Evolutionary conservation across 2,329 filamentous ascomycete genomes (phyloP).

Genomic region (Phaeosphaeriaceae sp.): DNA sequence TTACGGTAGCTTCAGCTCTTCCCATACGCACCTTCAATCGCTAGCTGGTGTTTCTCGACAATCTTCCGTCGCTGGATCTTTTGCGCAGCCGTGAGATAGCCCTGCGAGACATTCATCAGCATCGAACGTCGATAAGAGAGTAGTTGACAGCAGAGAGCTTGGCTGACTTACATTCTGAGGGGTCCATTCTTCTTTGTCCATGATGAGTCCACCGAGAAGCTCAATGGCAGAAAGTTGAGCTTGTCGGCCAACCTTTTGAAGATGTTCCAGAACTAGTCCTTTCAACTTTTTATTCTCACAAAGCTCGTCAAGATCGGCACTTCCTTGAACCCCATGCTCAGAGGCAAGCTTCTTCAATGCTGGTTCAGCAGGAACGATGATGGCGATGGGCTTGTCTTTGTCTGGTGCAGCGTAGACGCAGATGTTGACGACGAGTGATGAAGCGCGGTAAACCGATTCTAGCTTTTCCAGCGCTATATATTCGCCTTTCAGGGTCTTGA

Average conservation of each 20-base stretch:
- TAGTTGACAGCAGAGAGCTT: no score
- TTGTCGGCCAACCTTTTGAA: slow-evolving; percentile 68
- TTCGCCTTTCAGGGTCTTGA: slow-evolving; percentile 94
- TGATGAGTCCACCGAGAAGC: slow-evolving; percentile 75
- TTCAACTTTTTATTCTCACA: slow-evolving; percentile 71
- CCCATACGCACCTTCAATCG: no score
- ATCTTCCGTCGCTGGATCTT: no score
- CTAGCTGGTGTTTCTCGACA: no score
- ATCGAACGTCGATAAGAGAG: no score
- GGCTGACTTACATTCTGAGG: slow-evolving; percentile 73
- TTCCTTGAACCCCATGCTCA: slow-evolving; percentile 64
- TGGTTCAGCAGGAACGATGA: slow-evolving; percentile 70
- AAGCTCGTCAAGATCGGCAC: slow-evolving; percentile 70
- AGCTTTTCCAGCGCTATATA: slow-evolving; percentile 97
- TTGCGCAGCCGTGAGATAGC: no score
- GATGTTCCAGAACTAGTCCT: slow-evolving; percentile 68
- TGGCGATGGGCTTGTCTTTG: slow-evolving; percentile 78
- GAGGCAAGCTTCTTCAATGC: slow-evolving; percentile 63
- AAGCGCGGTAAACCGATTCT: slow-evolving; percentile 86
- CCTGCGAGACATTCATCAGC: no score
- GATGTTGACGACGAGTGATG: slow-evolving; percentile 80
- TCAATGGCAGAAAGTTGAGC: slow-evolving; percentile 74
- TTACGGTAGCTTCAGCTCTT: no score
- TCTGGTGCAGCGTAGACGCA: slow-evolving; percentile 82
- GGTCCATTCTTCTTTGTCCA: slow-evolving; percentile 88